Evolutionary conservation across 2,329 filamentous ascomycete genomes (phyloP), one percentile per base, ranked within the genome.

Genomic region (Hypoxylon sp.): DNA sequence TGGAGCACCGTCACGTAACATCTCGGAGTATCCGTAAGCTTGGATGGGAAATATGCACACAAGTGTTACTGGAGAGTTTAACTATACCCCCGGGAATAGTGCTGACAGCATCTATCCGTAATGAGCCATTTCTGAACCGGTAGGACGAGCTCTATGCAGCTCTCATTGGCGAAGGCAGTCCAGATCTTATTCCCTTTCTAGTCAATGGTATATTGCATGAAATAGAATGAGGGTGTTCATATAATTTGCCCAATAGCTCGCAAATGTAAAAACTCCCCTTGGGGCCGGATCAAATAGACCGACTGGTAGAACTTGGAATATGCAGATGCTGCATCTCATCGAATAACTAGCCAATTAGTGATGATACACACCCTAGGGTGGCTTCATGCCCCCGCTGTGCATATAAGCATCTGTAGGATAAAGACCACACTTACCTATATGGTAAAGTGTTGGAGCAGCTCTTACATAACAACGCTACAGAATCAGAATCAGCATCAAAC

Each of bases 21-120:
- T 54, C 24, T 64, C 68, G 68, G 65, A 6, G 13, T 31, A 11
- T 24, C 58, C 58, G 54, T 50, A 54, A 42, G 27, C 39, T 50
- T 64, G 48, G 42, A 59, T 61, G 35, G 21, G 60, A 59, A 59
- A 47, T 31, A 50, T 13, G 32, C 11, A 39, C 15, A 32, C 19
- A 27, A n/a, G 53, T 44, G 39, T 37, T 42, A n/a, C 24, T 53
- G 3, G 47, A 19, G 13, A 19, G 8, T 29, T n/a, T 50, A 42
- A 46, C n/a, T 17, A 46, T 67, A 59, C 51, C 48, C 39, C 54
- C 27, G 29, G 46, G 21, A 21, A 57, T 55, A 46, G 19, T 17
- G 32, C 21, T 44, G 46, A 13, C 21, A 27, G 46, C 50, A 21
- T n/a, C 44, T n/a, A 39, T 31, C 37, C 27, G 8, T 11, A 17